phyloP scores from a whole-genome alignment of 257 asterid species.

The Nicotiana sylvestris region DNA sequence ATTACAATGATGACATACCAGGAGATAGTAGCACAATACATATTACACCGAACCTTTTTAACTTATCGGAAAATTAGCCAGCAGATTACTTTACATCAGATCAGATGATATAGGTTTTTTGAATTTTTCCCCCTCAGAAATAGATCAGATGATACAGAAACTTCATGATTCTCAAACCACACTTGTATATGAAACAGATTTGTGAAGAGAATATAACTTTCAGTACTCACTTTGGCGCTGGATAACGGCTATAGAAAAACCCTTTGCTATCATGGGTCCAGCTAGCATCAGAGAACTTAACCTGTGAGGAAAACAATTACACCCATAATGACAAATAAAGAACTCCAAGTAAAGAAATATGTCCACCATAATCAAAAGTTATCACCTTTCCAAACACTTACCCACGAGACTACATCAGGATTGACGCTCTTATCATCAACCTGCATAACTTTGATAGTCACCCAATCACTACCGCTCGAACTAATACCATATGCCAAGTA shows the following conservation, averaged over 20 bases:
- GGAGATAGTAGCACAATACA: background rate
- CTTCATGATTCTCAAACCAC: background rate
- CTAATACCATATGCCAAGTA: conserved; percentile 79
- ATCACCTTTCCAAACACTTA: conserved; percentile 17
- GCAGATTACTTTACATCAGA: background rate
- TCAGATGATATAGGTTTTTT: background rate
- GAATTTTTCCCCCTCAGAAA: no score
- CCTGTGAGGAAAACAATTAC: conserved; percentile 35
- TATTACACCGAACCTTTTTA: background rate
- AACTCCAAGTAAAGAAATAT: background rate
- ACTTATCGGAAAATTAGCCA: background rate
- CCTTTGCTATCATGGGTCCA: conserved; percentile 98
- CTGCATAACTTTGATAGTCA: conserved; percentile 66
- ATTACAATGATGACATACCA: background rate
- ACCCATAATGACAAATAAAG: background rate
- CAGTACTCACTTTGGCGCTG: conserved; percentile 67
- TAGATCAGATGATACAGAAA: no score
- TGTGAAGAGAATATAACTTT: background rate
- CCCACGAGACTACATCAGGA: conserved; percentile 85
- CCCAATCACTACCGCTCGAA: conserved; percentile 96
- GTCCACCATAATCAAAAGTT: background rate
- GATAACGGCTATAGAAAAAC: conserved; percentile 92
- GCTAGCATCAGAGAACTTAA: conserved; percentile 70
- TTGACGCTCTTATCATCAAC: conserved; percentile 55
- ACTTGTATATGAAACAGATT: background rate